Percentiles rank a stretch among this genome's conserved stretches.
Evolutionary conservation across 2,329 filamentous ascomycete genomes (phyloP).

Genomic region (Amauroascus verrucosus): DNA sequence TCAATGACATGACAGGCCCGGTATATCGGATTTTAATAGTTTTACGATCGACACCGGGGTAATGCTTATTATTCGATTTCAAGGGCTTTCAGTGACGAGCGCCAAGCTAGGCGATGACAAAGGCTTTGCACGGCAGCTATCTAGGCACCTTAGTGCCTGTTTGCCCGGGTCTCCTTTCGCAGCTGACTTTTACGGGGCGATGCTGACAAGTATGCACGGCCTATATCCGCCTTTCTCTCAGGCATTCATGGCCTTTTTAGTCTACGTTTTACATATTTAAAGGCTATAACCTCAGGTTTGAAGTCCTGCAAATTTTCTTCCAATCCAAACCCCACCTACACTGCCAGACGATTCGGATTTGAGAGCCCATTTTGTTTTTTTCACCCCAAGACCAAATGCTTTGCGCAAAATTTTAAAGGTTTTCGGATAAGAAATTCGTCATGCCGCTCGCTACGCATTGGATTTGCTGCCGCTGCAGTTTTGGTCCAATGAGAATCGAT

Average conservation of each 20-base stretch:
- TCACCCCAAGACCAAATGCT: background rate
- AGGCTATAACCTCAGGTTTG: background rate
- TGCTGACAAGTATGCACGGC: constrained; percentile 4
- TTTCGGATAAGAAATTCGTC: no score
- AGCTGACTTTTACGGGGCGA: constrained; percentile 10
- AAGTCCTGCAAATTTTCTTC: background rate
- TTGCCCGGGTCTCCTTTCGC: background rate
- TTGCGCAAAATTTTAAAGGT: no score
- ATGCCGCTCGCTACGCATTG: constrained; percentile 23
- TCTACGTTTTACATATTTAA: constrained; percentile 3
- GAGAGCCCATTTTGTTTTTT: background rate
- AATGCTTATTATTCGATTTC: constrained; percentile 1
- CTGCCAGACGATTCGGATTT: background rate
- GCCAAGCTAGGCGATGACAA: constrained; percentile 3
- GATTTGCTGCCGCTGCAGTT: constrained; percentile 28
- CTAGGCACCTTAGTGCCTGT: constrained; percentile 8
- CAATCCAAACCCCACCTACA: background rate
- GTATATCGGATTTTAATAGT: background rate
- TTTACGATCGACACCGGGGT: constrained; percentile 6
- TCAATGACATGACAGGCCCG: background rate
- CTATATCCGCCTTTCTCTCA: constrained; percentile 1
- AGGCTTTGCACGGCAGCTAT: background rate
- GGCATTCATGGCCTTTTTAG: constrained; percentile 8
- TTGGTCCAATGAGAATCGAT: constrained; percentile 24
- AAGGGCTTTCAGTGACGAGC: background rate